Evolutionary conservation across 495 filamentous ascomycete genomes (phyloP), one percentile per base, ranked within the genome.

Genomic region (Lentithecium fluviatile): DNA sequence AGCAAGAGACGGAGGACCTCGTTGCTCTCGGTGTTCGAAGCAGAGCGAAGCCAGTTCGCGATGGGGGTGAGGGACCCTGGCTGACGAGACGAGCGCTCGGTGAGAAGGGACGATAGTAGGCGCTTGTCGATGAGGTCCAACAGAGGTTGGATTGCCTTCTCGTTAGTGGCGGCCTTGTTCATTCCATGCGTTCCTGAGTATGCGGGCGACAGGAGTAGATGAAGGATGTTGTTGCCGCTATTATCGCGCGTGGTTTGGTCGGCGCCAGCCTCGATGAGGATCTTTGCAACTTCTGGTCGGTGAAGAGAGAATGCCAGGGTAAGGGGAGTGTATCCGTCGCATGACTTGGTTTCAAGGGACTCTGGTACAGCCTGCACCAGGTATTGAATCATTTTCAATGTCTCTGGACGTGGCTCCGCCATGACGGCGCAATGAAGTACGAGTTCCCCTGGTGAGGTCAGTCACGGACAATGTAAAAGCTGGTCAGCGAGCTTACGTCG

Each of bases 361-460:
- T 77, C 73, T 0, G 88, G 86, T 52, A 76, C 76, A 21, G 78
- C 71, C 19, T 82, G 75, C 34, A 86, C 65, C 2, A 90, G 71
- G 60, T 88, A 87, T 45, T 83, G 73, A 36, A 90, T 74, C 15
- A 90, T 69, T n/a, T 74, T 73, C 25, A 71, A 71, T 0, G 80
- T 75, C 2, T 77, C 68, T 12, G 73, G 69, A 7, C 54, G 62
- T 0, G 69, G 62, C 0, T 65, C 37, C 0, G 77, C 74, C 46
- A 85, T 73, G 6, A 91, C 75, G 1, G 85, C 87, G 56, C 79
- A 82, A 69, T 90, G 88, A 19, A 90, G 77, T 13, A 84, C 76
- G 36, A 88, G 75, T 7, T 89, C 67, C 7, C 21, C 65, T 70
- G 34, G 20, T 1, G 3, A 25, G 13, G 51, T 58, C 32, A 19